Conservation (phyloP, 345 rosid genomes). For the Syzygium jambos region DNA sequence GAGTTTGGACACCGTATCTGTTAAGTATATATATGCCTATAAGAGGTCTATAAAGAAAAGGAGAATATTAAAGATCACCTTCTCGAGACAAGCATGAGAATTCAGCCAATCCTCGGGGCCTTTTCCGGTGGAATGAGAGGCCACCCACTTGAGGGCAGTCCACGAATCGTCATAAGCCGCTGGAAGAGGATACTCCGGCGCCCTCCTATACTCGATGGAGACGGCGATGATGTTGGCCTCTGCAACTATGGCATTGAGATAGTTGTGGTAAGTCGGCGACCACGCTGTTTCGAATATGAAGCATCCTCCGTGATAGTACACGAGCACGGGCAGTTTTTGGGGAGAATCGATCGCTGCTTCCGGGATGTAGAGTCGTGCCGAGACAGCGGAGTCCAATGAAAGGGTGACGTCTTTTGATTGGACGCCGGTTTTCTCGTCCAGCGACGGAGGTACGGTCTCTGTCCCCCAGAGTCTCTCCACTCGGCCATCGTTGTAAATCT, state of each 20-base stretch:
- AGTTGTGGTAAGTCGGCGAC: constrained; percentile 11
- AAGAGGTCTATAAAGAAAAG: not conserved
- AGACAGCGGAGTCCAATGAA: constrained; percentile 4
- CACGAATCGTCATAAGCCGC: constrained; percentile 29
- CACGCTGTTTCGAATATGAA: constrained; percentile 13
- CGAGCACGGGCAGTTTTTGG: constrained; percentile 22
- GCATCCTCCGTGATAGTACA: constrained; percentile 35
- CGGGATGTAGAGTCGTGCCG: constrained; percentile 21
- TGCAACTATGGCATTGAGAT: constrained; percentile 7
- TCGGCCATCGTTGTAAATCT: constrained; percentile 16
- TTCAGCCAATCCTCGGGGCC: constrained; percentile 20
- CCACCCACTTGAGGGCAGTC: constrained; percentile 30
- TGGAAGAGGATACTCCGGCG: constrained; percentile 28
- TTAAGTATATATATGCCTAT: too few species aligned
- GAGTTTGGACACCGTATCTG: too few species aligned
- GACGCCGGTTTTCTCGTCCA: constrained; percentile 7
- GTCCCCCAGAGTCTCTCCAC: constrained; percentile 24
- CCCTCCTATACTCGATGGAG: constrained; percentile 29
- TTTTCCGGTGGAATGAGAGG: constrained; percentile 9
- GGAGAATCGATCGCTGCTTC: not conserved
- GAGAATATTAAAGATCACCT: not conserved
- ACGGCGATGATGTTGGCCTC: constrained; percentile 12
- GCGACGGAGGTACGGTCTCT: constrained; percentile 7
- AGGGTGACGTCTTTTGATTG: constrained; percentile 19
- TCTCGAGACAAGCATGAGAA: not conserved